Conservation (phyloP, 2,329 filamentous ascomycete genomes). For the Aureobasidium vineae region DNA sequence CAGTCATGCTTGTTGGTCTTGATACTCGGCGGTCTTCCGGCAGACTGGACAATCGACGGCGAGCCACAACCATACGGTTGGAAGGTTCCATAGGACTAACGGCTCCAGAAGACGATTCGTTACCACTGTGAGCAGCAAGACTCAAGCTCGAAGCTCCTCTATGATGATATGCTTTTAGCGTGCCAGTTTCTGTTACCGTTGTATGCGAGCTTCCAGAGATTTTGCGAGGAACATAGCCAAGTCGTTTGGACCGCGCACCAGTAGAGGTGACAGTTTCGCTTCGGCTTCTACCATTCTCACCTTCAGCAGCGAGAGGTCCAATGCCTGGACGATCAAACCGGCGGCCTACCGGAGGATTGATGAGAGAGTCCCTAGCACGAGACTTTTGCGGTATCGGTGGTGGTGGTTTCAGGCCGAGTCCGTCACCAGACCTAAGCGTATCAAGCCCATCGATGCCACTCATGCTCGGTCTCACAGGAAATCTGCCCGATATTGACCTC, state of each 20-base stretch:
- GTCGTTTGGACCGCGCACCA: conserved; percentile 56
- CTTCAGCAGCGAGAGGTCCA: conserved; percentile 67
- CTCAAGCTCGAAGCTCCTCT: conserved; percentile 35
- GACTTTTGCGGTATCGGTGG: conserved; percentile 79
- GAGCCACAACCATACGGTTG: conserved; percentile 14
- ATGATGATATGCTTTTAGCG: conserved; percentile 37
- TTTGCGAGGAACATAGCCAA: conserved; percentile 60
- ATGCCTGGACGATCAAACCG: conserved; percentile 59
- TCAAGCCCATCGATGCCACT: conserved; percentile 58
- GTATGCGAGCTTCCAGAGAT: conserved; percentile 45
- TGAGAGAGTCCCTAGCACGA: conserved; percentile 62
- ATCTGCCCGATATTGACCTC: conserved; percentile 53
- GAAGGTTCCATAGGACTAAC: conserved; percentile 36
- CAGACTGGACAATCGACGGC: conserved; percentile 29
- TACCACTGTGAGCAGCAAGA: conserved; percentile 33
- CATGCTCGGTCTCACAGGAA: conserved; percentile 66
- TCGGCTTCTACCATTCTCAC: conserved; percentile 64
- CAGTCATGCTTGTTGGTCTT: conserved; percentile 27
- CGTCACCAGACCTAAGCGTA: conserved; percentile 50
- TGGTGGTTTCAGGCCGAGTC: conserved; percentile 59
- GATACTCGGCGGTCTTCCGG: conserved; percentile 30
- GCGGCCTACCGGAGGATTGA: conserved; percentile 41
- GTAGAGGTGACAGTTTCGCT: conserved; percentile 58
- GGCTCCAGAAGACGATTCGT: conserved; percentile 36
- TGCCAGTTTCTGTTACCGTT: conserved; percentile 32